Evolutionary conservation across 2,329 filamentous ascomycete genomes (phyloP).

Genomic region (Metarhizium anisopliae): DNA sequence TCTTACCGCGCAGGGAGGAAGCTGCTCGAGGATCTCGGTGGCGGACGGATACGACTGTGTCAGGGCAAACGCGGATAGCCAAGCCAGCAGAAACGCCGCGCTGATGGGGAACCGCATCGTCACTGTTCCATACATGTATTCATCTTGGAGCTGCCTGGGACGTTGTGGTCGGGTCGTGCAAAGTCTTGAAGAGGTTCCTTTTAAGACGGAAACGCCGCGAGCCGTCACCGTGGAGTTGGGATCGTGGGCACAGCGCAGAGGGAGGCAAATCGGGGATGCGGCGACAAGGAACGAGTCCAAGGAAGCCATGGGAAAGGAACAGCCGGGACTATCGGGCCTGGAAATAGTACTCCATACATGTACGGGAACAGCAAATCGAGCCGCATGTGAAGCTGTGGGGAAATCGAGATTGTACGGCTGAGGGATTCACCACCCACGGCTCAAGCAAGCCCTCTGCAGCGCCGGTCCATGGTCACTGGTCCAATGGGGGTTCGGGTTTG

Average conservation of each 20-base stretch:
- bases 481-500: neutral
- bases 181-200: neutral
- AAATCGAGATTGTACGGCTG: neutral
- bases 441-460: neutral
- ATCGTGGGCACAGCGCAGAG: neutral
- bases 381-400: slow-evolving; percentile 1
- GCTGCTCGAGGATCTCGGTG: neutral
- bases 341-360: neutral
- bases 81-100: neutral
- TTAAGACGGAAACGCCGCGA: neutral
- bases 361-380: neutral
- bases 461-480: neutral
- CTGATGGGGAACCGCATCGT: neutral
- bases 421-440: neutral
- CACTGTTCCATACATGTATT: neutral
- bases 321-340: neutral
- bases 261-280: neutral
- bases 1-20: neutral
- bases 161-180: too few species aligned
- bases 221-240: neutral
- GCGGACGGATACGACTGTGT: neutral
- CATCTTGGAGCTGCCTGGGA: too few species aligned
- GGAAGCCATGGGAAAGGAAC: neutral
- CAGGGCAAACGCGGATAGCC: neutral
- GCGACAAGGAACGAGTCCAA: neutral